Percentiles rank a stretch among this genome's conserved stretches.
phyloP scores from a whole-genome alignment of 768 basidiomycete genomes.

The Rhizopogon vinicolor region DNA sequence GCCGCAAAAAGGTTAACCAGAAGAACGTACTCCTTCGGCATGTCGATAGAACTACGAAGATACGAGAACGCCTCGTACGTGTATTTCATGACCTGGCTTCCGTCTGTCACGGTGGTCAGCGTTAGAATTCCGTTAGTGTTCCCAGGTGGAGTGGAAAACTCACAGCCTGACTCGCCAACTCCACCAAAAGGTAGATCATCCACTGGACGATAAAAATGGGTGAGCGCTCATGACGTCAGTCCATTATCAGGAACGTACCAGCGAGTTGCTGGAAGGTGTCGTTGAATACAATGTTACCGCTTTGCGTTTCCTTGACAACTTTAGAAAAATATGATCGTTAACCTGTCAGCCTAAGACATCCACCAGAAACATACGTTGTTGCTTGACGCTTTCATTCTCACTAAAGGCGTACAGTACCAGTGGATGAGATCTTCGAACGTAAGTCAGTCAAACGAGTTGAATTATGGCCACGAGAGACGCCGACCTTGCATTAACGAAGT shows the following conservation, averaged over 20 bases:
- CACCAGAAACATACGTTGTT: constrained; percentile 27
- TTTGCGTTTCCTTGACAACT: constrained; percentile 55
- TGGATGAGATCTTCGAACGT: constrained; percentile 42
- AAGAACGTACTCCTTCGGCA: constrained; percentile 50
- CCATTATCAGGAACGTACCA: constrained; percentile 27
- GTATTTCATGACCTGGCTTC: constrained; percentile 46
- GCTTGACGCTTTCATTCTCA: constrained; percentile 36
- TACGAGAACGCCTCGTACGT: constrained; percentile 56
- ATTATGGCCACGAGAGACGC: background rate
- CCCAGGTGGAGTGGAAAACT: constrained; percentile 15
- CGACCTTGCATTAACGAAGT: constrained; percentile 51
- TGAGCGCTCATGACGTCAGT: constrained; percentile 9
- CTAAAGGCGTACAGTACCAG: constrained; percentile 65
- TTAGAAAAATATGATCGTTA: background rate
- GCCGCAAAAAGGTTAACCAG: background rate
- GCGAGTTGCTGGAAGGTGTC: constrained; percentile 54
- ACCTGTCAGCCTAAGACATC: background rate
- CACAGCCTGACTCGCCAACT: constrained; percentile 63
- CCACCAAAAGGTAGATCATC: constrained; percentile 47
- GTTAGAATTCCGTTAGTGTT: background rate
- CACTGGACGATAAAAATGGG: constrained; percentile 18
- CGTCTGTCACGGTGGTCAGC: constrained; percentile 34
- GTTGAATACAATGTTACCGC: constrained; percentile 54
- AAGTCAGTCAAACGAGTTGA: background rate
- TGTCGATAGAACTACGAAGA: constrained; percentile 43